Evolutionary conservation across 2,329 filamentous ascomycete genomes (phyloP).

Genomic region (Neofusicoccum kwambonambiense): DNA sequence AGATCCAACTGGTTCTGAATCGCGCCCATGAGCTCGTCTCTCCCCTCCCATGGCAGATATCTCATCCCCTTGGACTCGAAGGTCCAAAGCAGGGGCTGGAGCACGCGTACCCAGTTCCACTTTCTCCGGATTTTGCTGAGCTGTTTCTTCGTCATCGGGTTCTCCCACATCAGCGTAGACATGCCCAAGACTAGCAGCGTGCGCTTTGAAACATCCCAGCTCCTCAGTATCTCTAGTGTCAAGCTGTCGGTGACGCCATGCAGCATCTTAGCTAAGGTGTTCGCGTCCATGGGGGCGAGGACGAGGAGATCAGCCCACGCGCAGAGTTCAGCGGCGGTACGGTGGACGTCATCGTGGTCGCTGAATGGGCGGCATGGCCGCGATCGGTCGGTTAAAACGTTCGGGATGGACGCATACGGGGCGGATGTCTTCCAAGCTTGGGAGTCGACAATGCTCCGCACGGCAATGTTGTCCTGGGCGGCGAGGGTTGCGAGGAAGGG

Average conservation of each 20-base stretch:
- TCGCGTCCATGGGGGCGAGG: conserved; percentile 79
- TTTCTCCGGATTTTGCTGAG: conserved; percentile 78
- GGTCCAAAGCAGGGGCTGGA: conserved; percentile 77
- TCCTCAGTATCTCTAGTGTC: conserved; percentile 74
- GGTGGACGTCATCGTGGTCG: conserved; percentile 12
- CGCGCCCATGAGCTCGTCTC: conserved; percentile 67
- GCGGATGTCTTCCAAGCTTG: background rate
- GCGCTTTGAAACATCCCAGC: conserved; percentile 84
- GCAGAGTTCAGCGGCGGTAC: conserved; percentile 49
- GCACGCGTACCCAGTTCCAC: conserved; percentile 82
- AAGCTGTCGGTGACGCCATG: conserved; percentile 79
- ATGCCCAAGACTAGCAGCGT: conserved; percentile 85
- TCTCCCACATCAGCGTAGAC: conserved; percentile 86
- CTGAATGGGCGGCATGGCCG: conserved; percentile 8
- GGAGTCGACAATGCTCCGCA: conserved; percentile 11
- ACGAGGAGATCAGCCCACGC: conserved; percentile 87
- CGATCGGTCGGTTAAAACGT: conserved; percentile 17
- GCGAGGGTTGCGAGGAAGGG: background rate
- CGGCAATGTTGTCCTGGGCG: conserved; percentile 7
- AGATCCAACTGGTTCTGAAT: conserved; percentile 77
- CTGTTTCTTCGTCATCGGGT: conserved; percentile 84
- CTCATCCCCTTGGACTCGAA: conserved; percentile 58
- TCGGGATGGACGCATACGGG: conserved; percentile 7
- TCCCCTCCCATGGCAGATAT: conserved; percentile 55
- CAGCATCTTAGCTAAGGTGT: conserved; percentile 84